Base-by-base conservation (phyloP, 2,329 filamentous ascomycete genomes). In the Beauveria bassiana region DNA sequence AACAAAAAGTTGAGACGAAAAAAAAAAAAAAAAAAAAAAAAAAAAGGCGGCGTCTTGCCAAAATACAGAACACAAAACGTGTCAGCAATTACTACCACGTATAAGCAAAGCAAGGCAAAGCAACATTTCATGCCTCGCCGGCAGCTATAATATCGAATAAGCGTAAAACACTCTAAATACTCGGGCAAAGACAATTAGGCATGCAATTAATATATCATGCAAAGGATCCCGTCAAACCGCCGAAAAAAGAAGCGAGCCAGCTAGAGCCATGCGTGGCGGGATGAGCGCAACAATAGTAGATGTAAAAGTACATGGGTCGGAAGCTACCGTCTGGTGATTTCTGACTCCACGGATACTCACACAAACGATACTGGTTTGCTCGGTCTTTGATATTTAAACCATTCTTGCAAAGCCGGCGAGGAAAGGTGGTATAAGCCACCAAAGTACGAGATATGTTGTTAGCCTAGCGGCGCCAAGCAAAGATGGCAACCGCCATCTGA, bases 381-480 rank as follows among this genome's bases (percentile, higher is more conserved):
- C 18, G 10, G 42, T n/a, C 42, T 43, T 38, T 38, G 12, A 38
- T 2, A 38, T 14, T 34, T 14, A 14, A 5, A 2, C 1, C 12
- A 38, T 38, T 34, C 12, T 38, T 14, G 14, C 34, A 38, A 38
- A 38, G 12, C 12, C 10, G 34, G 34, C 34, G 34, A 14, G 34
- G 1, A 38, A 38, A 38, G 5, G 34, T 38, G 34, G 5, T 38
- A 5, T 34, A 14, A 38, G 34, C 34, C 34, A 38, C 34, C 34
- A 38, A 38, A 38, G 12, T 38, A 38, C 34, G 34, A 38, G 34
- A 38, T 38, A 38, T 38, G 50, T 52, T 38, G n/a, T 14, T 16
- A 52, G n/a, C 31, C 28, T 24, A 52, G 31, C 22, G 47, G 56
- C 58, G 58, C 58, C 58, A 60, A 60, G 51, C 40, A 60, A 38